Evolutionary conservation across 192 early-diverging fungal species (phyloP), one percentile per base, ranked within the genome.

Genomic region (Entophlyctis helioformis): DNA sequence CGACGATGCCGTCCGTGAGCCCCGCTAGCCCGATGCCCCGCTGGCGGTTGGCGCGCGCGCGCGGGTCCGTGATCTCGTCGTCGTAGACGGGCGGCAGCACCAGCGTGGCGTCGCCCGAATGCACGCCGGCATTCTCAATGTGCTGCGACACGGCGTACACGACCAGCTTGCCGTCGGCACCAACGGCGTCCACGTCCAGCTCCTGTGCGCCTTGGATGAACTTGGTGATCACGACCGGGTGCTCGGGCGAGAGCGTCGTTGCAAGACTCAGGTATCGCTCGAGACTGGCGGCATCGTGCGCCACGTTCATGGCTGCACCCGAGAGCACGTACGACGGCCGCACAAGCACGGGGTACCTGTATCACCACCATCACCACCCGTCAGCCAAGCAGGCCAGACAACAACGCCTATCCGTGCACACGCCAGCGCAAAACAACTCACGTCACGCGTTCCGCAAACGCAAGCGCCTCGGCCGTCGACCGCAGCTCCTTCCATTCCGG

Each of bases 221-320:
- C 70, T 98, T 95, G 39, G 89, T 91, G 42, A 98, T 84, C 19
- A 98, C 94, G 21, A 98, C 88, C 1, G 94, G 94, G 57, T 98
- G 89, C 49, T 91, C 82, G 31, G 85, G 88, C 16, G 89, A 92
- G 7, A 98, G 87, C 22, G 82, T 69, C 1, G 86, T 70, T 18
- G 94, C 94, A 53, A 87, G 73, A 19, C 64, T 69, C 39, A 97
- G 72, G 67, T 84, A 80, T 26, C 56, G 57, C 43, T 71, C 60
- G 48, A 97, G 77, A 36, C 76, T 74, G 21, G 75, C 66, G 12
- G 68, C 66, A n/a, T 84, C 81, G 59, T 91, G 76, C 10, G 84
- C 90, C 13, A 96, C 89, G 41, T 92, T 91, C 94, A 97, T 97
- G 26, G 94, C 94, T 2, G 94, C 94, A 36, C 94, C 94, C 5